Evolutionary conservation across 331 rosid genomes (phyloP).

Genomic region (Ulmus americana): DNA sequence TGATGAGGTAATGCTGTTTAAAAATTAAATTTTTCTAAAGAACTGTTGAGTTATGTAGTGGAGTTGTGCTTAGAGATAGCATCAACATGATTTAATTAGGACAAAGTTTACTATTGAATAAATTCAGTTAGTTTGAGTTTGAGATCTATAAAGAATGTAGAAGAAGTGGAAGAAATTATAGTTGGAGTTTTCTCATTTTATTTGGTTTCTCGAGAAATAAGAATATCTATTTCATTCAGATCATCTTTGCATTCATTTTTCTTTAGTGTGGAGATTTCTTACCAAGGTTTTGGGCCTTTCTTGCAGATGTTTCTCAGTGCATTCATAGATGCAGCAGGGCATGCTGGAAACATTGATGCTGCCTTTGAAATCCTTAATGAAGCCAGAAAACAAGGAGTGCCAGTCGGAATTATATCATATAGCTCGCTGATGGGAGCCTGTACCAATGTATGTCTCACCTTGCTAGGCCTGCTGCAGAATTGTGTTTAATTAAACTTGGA

Average conservation of each 20-base stretch:
- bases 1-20: slow-evolving; percentile 62
- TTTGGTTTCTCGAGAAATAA: background rate
- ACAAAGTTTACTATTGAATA: background rate
- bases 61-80: slow-evolving; percentile 1
- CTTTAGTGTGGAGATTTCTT: slow-evolving; percentile 12
- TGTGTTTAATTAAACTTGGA: background rate
- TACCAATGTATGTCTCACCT: slow-evolving; percentile 68
- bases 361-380: slow-evolving; percentile 72
- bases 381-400: slow-evolving; percentile 54
- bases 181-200: background rate
- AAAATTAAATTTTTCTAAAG: slow-evolving; percentile 3
- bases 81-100: background rate
- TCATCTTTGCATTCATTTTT: slow-evolving; percentile 21
- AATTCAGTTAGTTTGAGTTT: background rate
- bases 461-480: slow-evolving; percentile 19
- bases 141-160: background rate
- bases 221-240: background rate
- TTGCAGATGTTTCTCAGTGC: slow-evolving; percentile 93
- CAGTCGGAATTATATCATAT: slow-evolving; percentile 59
- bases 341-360: slow-evolving; percentile 80
- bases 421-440: slow-evolving; percentile 99
- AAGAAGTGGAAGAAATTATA: slow-evolving; percentile 9
- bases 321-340: slow-evolving; percentile 90
- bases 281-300: slow-evolving; percentile 21
- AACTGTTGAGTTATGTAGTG: background rate